Conservation (phyloP, 768 basidiomycete species). For the Xerocomellus intermedius region DNA sequence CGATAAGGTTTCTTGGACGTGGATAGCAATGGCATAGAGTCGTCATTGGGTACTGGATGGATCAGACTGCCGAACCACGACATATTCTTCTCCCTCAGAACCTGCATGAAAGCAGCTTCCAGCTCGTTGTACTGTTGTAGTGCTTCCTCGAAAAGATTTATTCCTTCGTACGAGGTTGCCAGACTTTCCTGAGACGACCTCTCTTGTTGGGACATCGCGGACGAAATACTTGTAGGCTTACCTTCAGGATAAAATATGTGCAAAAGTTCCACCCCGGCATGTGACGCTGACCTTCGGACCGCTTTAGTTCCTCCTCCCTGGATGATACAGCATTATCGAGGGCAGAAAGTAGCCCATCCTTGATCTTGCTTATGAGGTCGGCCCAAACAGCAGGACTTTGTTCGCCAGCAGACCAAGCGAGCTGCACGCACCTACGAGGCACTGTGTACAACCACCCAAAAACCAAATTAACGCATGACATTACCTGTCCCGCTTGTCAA, state of each 20-base stretch:
- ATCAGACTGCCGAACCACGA: constrained; percentile 93
- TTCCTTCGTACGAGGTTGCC: constrained; percentile 87
- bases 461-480: constrained; percentile 1
- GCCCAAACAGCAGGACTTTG: constrained; percentile 83
- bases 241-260: constrained; percentile 95
- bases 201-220: background rate
- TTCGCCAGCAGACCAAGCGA: constrained; percentile 69
- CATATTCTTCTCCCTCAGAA: constrained; percentile 74
- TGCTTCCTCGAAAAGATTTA: constrained; percentile 88
- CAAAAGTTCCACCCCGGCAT: constrained; percentile 99
- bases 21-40: constrained; percentile 78
- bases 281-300: constrained; percentile 84
- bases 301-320: constrained; percentile 86
- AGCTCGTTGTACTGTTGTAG: constrained; percentile 88
- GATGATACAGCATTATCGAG: constrained; percentile 78
- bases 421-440: constrained; percentile 68
- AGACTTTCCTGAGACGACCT: constrained; percentile 74
- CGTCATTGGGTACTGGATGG: constrained; percentile 65
- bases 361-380: constrained; percentile 83
- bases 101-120: constrained; percentile 76
- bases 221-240: constrained; percentile 32
- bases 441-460: constrained; percentile 15
- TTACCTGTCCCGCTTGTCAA: constrained; percentile 79
- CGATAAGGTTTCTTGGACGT: constrained; percentile 80
- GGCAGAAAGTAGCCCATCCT: constrained; percentile 82